Evolutionary conservation across 2,329 filamentous ascomycete genomes (phyloP).

Genomic region (Hymenoscyphus repandus): DNA sequence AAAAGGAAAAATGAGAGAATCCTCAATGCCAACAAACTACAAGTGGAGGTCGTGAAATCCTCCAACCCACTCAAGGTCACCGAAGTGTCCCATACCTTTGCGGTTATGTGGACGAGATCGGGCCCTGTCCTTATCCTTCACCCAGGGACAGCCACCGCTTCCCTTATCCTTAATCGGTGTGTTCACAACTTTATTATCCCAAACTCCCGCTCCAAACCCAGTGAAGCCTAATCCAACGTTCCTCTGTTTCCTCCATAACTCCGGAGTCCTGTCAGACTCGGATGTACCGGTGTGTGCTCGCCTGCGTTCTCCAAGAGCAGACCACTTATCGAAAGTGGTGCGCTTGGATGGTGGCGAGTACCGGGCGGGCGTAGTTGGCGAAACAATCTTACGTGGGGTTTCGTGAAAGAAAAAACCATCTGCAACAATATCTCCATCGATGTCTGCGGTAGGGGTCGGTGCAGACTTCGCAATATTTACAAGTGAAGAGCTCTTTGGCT

Average conservation of each 20-base stretch:
- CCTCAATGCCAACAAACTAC: slow-evolving; percentile 33
- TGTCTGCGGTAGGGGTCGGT: slow-evolving; percentile 41
- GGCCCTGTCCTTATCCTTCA: slow-evolving; percentile 36
- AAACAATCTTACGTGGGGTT: slow-evolving; percentile 38
- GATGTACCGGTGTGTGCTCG: slow-evolving; percentile 56
- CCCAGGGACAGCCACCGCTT: slow-evolving; percentile 44
- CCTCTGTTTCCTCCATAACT: slow-evolving; percentile 41
- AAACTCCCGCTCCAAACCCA: slow-evolving; percentile 37
- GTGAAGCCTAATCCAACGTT: slow-evolving; percentile 42
- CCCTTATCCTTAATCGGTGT: slow-evolving; percentile 32
- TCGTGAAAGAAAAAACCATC: slow-evolving; percentile 74
- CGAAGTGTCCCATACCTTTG: slow-evolving; percentile 52
- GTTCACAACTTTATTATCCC: slow-evolving; percentile 29
- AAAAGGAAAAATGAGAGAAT: slow-evolving; percentile 9
- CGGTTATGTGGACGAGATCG: slow-evolving; percentile 46
- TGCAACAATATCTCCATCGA: slow-evolving; percentile 60
- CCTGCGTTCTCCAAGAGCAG: slow-evolving; percentile 76
- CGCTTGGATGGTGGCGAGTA: slow-evolving; percentile 66
- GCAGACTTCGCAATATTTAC: slow-evolving; percentile 41
- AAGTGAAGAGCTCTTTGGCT: slow-evolving; percentile 47
- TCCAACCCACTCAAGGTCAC: slow-evolving; percentile 90
- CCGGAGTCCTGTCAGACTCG: slow-evolving; percentile 45
- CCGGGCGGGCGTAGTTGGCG: slow-evolving; percentile 38
- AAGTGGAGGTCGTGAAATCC: slow-evolving; percentile 69
- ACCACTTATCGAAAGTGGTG: slow-evolving; percentile 75